phyloP scores from a whole-genome alignment of 108 stramenopile species.

The Mediolabrus comicus region DNA sequence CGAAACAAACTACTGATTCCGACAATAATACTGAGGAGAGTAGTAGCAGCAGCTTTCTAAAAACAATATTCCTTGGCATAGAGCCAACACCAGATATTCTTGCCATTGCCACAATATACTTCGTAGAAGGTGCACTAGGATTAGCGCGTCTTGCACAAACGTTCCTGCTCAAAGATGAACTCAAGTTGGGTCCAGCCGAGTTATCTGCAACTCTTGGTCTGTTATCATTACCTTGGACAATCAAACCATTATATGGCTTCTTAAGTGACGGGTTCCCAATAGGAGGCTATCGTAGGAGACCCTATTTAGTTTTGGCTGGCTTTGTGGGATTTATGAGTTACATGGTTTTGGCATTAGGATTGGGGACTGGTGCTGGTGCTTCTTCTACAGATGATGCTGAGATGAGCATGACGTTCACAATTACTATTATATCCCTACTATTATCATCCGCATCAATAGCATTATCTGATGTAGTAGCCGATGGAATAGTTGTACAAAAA shows the following conservation, averaged over 20 bases:
- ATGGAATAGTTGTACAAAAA: slow-evolving; percentile 93
- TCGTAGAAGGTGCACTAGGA: slow-evolving; percentile 95
- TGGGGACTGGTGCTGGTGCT: slow-evolving; percentile 10
- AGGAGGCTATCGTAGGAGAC: slow-evolving; percentile 83
- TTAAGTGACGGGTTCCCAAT: slow-evolving; percentile 87
- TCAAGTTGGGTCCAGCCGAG: slow-evolving; percentile 91
- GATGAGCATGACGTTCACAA: slow-evolving; percentile 24
- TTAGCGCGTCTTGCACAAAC: slow-evolving; percentile 91
- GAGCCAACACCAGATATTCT: slow-evolving; percentile 81
- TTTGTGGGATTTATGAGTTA: slow-evolving; percentile 64
- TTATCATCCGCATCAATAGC: slow-evolving; percentile 86
- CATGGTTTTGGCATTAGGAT: slow-evolving; percentile 56
- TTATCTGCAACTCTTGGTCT: slow-evolving; percentile 86
- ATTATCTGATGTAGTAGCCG: slow-evolving; percentile 93
- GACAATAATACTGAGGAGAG: not conserved
- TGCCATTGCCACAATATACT: slow-evolving; percentile 91
- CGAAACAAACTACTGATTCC: not conserved
- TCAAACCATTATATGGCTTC: slow-evolving; percentile 94
- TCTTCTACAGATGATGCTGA: slow-evolving; percentile 4
- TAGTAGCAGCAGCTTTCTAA: not conserved
- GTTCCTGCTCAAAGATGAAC: slow-evolving; percentile 92
- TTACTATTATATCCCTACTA: slow-evolving; percentile 56
- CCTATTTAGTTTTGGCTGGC: slow-evolving; percentile 79
- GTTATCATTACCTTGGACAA: slow-evolving; percentile 89
- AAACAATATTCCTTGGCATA: slow-evolving; percentile 62